Conservation (phyloP, 2,329 filamentous ascomycete species). For the Penicillium sp. region DNA sequence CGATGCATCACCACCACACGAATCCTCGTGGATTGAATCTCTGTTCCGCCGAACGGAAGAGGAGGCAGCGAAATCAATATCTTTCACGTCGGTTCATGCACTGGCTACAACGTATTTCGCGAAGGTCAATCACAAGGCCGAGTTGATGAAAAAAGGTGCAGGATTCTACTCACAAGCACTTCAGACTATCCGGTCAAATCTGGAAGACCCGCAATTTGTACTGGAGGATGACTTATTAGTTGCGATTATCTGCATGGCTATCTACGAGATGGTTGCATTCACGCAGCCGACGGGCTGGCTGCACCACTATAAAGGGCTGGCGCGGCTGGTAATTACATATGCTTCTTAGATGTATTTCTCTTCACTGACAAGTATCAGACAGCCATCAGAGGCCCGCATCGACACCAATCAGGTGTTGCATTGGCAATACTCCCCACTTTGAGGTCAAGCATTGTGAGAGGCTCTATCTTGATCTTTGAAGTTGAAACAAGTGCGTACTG, state of each 20-base stretch:
- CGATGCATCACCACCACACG: slow-evolving; percentile 2
- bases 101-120: slow-evolving; percentile 19
- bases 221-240: slow-evolving; percentile 19
- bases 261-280: slow-evolving; percentile 21
- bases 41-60: slow-evolving; percentile 8
- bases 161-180: slow-evolving; percentile 16
- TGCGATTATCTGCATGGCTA: slow-evolving; percentile 16
- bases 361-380: neutral
- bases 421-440: slow-evolving; percentile 13
- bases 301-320: slow-evolving; percentile 19
- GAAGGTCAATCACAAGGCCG: slow-evolving; percentile 11
- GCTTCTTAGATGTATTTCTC: too few species aligned
- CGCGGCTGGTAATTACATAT: slow-evolving; percentile 13
- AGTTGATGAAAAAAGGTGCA: slow-evolving; percentile 12
- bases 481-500: neutral
- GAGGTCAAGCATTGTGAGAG: slow-evolving; percentile 19
- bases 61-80: slow-evolving; percentile 4
- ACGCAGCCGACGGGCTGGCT: slow-evolving; percentile 21
- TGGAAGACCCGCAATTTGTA: slow-evolving; percentile 9
- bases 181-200: slow-evolving; percentile 5
- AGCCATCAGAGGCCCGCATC: slow-evolving; percentile 19
- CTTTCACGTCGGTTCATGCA: slow-evolving; percentile 14
- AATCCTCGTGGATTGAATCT: slow-evolving; percentile 11
- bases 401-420: slow-evolving; percentile 18
- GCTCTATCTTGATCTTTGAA: neutral